Base-by-base conservation (phyloP, 352 stramenopile genomes). In the Globisporangium ultimum region DNA sequence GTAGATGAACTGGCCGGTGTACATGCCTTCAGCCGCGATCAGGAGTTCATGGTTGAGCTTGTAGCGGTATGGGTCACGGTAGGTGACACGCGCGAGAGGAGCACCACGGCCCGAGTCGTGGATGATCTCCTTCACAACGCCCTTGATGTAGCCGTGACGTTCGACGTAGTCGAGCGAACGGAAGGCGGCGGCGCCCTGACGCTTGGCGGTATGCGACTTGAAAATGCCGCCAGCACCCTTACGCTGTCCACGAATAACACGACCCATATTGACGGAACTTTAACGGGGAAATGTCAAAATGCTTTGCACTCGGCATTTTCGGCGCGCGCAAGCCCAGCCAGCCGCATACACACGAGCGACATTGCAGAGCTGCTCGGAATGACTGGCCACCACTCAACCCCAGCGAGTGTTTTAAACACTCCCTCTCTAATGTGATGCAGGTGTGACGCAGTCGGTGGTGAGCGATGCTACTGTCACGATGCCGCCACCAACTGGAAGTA, bases 1-100 rank as follows among this genome's bases (percentile, higher is more conserved):
- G 93, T 98, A 99, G 60, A 99, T 93, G 84, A 98, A 99, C 84
- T 97, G 88, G 56, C 97, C 97, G 52, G 93, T 98, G 94, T 99
- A 99, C 94, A 99, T 98, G 74, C 96, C 97, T 74, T 99, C 97
- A 22, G 95, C 95, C 51, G 96, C 97, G 57, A 99, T 83, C 64
- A 99, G 87, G n/a, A 99, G 87, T 83, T 99, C 95, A 68, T 95
- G 87, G 61, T 96, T 89, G 68, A 90, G 80, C 70, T 90, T 86
- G 76, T 85, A 91, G 80, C 67, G 93, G 82, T 96, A 96, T 58
- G 87, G 85, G 76, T 96, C 87, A 77, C 88, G 87, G 87, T 96
- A 97, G 60, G 81, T 97, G 13, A 99, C 95, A 66, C 90, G 89
- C 63, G 96, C 96, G 20, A 99, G 75, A 18, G 97, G 97, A 24